Evolutionary conservation across 139 green algal genomes (phyloP), one percentile per base, ranked within the genome.

Genomic region (Volvox africanus): DNA sequence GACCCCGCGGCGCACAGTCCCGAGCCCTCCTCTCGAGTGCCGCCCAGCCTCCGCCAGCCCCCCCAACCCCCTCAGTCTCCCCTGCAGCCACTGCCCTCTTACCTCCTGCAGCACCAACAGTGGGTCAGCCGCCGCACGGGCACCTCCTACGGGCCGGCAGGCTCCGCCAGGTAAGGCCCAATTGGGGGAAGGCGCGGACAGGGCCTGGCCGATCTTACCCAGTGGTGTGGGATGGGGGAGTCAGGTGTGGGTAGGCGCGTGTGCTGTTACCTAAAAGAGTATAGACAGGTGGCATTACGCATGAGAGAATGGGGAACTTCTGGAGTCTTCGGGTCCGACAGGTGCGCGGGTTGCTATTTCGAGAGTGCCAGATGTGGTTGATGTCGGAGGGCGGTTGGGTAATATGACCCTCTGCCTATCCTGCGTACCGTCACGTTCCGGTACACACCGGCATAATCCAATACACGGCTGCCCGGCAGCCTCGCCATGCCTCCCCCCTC

Each of bases 1-100:
- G 89, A 92, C 80, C n/a, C 80, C 1, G 68, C 89, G 18, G 61
- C 82, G 0, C 82, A 88, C 68, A 88, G 76, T 35, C 87, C 87
- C 3, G 33, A 91, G 32, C 87, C 87, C 76, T 69, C 86, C 5
- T 71, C 32, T 30, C 32, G 80, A 33, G 3, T 77, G 61, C 30
- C 37, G 13, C 61, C 61, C 61, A 12, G 30, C 11, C 55, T 18
- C 81, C 17, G 21, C 61, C 22, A 76, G 24, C 6, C 6, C 24
- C 21, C 81, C 75, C 24, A 73, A 24, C 65, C 24, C 9, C 81
- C 75, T 24, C 32, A 35, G 3, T 20, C 75, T 17, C 75, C 75
- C 71, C 35, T 22, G 44, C 80, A 62, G 50, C 80, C 55, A 30
- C 50, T 87, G 28, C 80, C 80, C 36, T 12, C 75, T 19, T 81